A percentile compares a stretch with the other conserved stretches of the same genome.
These are phyloP conservation scores for Acanthamoeba triangularis DNA, from an alignment of 208 protist species.

Conservation along the genomic window DNA sequence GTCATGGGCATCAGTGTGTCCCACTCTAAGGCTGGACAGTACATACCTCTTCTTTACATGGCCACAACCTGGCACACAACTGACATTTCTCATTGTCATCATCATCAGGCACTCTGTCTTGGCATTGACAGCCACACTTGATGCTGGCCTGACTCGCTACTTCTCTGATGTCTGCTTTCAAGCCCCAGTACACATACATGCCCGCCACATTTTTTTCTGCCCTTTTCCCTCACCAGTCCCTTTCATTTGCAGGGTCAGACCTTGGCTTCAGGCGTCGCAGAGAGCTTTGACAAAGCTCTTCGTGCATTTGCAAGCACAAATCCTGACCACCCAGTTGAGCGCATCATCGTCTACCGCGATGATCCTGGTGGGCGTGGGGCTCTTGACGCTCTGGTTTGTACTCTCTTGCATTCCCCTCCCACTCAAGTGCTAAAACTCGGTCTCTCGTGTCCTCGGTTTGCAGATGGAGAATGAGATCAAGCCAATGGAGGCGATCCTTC, in stretches of 20 bases:
- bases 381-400: neutral
- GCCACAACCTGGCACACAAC: too few species aligned
- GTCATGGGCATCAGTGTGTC: conserved; percentile 3
- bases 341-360: neutral
- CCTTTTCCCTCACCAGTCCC: neutral
- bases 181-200: too few species aligned
- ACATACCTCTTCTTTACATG: too few species aligned
- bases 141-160: neutral
- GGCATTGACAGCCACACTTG: neutral
- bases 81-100: too few species aligned
- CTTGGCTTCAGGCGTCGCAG: neutral
- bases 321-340: neutral
- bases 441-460: too few species aligned
- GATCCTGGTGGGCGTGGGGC: neutral
- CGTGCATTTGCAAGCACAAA: neutral
- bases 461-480: too few species aligned
- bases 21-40: neutral
- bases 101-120: neutral
- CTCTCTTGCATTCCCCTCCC: too few species aligned
- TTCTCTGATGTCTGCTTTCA: neutral
- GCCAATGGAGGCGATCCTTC: too few species aligned
- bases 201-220: too few species aligned
- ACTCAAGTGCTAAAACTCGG: too few species aligned
- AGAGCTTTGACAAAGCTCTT: neutral
- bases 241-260: neutral